Evolutionary conservation across 495 filamentous ascomycete genomes (phyloP), one percentile per base, ranked within the genome.

Genomic region (Neurospora discreta): DNA sequence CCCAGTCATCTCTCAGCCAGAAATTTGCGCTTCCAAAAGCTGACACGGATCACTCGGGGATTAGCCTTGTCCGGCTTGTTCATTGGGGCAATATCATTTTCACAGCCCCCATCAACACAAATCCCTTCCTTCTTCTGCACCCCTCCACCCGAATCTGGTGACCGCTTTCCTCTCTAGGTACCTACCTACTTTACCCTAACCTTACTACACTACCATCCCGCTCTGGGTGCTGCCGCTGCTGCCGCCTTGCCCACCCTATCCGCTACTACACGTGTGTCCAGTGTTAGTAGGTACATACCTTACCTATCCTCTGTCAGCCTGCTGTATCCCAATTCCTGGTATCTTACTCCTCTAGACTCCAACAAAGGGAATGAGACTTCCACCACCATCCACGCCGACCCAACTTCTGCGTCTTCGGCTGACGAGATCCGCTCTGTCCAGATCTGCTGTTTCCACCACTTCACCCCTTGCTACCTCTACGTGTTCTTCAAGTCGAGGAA

Each of bases 401-500:
- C 52, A 60, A 30, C 52, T 60, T 30, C 23, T 60, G 39, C 69
- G 38, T 39, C 73, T 76, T 43, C 69, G 72, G 68, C 58, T 69
- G 67, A 71, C 73, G 67, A 68, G 72, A 42, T 69, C 65, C 40
- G 33, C 69, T 33, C 52, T 60, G 30, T 60, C 23, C 52, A 60
- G 13, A 60, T 33, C 11, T 52, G 40, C 36, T 42, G 23, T 26
- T 72, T 38, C 36, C 20, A 36, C 70, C 60, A 68, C 39, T 67
- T 58, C 26, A n/a, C 44, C 58, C 73, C 46, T 69, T 71, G 46
- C 68, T 68, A 23, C 68, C 39, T 36, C 68, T 68, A 23, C 68
- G 42, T 36, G 52, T 60, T 26, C 52, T 33, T 33, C 26, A 26
- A 60, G 52, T 60, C 52, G 26, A 60, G 26, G 52, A 60, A 30